Conservation (phyloP, 768 basidiomycete genomes). For the Macrolepiota albuminosa region DNA sequence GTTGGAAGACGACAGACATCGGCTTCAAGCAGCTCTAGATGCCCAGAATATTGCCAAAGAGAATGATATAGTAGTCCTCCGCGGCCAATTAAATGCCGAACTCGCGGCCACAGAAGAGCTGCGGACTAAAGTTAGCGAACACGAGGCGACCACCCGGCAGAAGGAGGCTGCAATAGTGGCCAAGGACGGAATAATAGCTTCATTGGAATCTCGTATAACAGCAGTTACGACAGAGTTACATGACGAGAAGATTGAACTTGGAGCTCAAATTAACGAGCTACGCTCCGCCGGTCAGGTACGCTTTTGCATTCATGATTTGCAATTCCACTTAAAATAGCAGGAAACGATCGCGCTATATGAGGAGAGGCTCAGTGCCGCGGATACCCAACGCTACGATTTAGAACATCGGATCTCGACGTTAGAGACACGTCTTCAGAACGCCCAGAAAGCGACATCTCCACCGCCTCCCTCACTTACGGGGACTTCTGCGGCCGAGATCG, state of each 20-base stretch:
- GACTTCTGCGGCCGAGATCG: slow-evolving; percentile 81
- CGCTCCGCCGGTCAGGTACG: slow-evolving; percentile 81
- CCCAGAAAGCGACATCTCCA: slow-evolving; percentile 22
- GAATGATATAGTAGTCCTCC: slow-evolving; percentile 25
- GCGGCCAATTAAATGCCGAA: slow-evolving; percentile 31
- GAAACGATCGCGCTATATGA: slow-evolving; percentile 96
- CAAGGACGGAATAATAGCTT: slow-evolving; percentile 57
- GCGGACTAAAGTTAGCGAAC: slow-evolving; percentile 46
- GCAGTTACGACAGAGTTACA: slow-evolving; percentile 28
- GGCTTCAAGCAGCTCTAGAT: slow-evolving; percentile 36
- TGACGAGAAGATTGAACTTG: slow-evolving; percentile 64
- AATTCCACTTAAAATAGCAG: slow-evolving; percentile 30
- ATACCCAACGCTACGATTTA: slow-evolving; percentile 71
- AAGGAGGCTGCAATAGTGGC: slow-evolving; percentile 44
- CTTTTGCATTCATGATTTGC: slow-evolving; percentile 12
- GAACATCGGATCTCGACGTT: slow-evolving; percentile 59
- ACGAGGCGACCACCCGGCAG: slow-evolving; percentile 47
- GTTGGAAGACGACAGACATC: slow-evolving; percentile 40
- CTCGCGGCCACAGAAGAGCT: slow-evolving; percentile 42
- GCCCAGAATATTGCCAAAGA: slow-evolving; percentile 43
- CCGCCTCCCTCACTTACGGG: slow-evolving; percentile 29
- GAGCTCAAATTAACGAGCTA: slow-evolving; percentile 75
- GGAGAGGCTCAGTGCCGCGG: slow-evolving; percentile 70
- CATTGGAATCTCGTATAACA: slow-evolving; percentile 38
- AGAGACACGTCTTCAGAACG: slow-evolving; percentile 35